Evolutionary conservation across 2,329 filamentous ascomycete species (phyloP), one percentile per base, ranked within the genome.

Genomic region (Dryadomyces quercivorus): DNA sequence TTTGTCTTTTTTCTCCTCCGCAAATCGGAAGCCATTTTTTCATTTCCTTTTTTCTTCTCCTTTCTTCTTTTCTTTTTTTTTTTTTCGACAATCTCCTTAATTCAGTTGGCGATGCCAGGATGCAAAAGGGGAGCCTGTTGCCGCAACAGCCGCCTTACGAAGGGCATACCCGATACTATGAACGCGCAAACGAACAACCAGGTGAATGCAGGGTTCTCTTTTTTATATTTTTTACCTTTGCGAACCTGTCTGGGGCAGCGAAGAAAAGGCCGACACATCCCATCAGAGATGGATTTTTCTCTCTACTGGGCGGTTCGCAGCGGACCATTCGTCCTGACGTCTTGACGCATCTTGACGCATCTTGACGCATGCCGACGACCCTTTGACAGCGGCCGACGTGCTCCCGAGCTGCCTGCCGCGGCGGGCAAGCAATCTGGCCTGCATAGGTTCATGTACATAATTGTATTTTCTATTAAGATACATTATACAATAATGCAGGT

Each of bases 401-500:
- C 26, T 31, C 26, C 26, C 26, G 26, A 31, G 26, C 26, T 31
- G 26, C 26, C 26, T 31, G 26, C 16, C 12, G 48, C 18, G 31
- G 26, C 20, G 26, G 38, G 13, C 26, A 36, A 21, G 22, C 15
- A 21, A 20, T 18, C 50, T 46, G 16, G 45, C 54, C 40, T 58
- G 54, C 57, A 57, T 57, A 55, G n/a, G 52, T 56, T 48, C 52
- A 31, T 57, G 56, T 59, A 58, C 56, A 59, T 59, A 59, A 56
- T 44, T 56, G 47, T 54, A 55, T 55, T 26, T 53, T 47, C 31
- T 55, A 59, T 57, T 8, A n/a, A n/a, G 12, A 44, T 52, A 53
- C 55, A 53, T 51, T 52, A 44, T 52, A 53, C 55, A 53, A 50
- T 52, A 42, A 49, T 49, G 26, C 7, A 49, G 44, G 21, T 38